phyloP scores from a whole-genome alignment of 2,329 filamentous ascomycete species.

The Paraphoma sp. region DNA sequence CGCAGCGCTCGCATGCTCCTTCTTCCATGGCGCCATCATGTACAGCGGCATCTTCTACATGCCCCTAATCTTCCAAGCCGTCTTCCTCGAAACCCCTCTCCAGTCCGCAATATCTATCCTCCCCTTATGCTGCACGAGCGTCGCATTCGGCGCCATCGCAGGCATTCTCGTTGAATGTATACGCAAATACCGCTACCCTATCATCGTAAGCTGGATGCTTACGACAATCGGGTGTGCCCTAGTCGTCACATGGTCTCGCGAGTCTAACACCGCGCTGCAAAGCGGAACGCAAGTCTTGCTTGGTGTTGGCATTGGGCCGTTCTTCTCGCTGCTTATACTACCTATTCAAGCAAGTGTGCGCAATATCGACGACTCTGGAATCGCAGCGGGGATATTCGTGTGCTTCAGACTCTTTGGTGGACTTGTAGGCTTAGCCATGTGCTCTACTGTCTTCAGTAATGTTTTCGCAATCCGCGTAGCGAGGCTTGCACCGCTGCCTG shows the following conservation, averaged over 20 bases:
- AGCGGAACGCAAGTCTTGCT: constrained; percentile 11
- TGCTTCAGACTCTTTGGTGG: constrained; percentile 48
- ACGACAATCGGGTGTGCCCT: constrained; percentile 63
- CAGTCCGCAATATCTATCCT: constrained; percentile 44
- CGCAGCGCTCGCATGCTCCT: constrained; percentile 58
- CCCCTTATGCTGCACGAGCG: constrained; percentile 47
- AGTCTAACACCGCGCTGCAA: background rate
- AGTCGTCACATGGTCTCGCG: constrained; percentile 47
- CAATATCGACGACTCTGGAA: constrained; percentile 43
- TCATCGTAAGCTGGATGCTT: constrained; percentile 66
- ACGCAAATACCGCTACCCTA: constrained; percentile 64
- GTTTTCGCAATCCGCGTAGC: background rate
- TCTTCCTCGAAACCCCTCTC: constrained; percentile 41
- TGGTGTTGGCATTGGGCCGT: constrained; percentile 14
- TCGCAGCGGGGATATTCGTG: constrained; percentile 44
- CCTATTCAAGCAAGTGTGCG: constrained; percentile 44
- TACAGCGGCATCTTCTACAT: constrained; percentile 46
- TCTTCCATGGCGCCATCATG: constrained; percentile 62
- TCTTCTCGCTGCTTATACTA: constrained; percentile 23
- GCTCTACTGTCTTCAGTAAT: constrained; percentile 42
- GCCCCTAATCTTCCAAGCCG: constrained; percentile 47
- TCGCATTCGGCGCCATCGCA: constrained; percentile 42
- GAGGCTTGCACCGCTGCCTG: background rate
- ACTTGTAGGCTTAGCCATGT: constrained; percentile 46
- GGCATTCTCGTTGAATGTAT: constrained; percentile 37